Conservation (phyloP, 148 eudicot species). For the Heliosperma pusillum region DNA sequence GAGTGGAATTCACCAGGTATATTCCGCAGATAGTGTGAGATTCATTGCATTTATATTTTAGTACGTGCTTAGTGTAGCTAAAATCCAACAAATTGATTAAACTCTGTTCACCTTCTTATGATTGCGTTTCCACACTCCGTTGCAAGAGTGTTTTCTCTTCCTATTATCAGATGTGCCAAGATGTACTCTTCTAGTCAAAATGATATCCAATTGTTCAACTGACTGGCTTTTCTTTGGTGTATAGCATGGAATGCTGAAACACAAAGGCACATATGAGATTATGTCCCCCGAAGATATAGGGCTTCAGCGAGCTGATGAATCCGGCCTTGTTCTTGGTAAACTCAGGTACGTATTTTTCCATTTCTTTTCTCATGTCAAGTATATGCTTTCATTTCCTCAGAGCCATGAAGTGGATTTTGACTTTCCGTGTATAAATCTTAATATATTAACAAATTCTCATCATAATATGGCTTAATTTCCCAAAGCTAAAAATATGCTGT, state of each 20-base stretch:
- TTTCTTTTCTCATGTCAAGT: not conserved
- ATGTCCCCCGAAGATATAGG: conserved; percentile 97
- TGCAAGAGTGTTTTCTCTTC: too few species aligned
- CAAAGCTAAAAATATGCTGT: not conserved
- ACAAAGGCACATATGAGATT: conserved; percentile 82
- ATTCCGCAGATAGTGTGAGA: not conserved
- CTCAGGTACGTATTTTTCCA: conserved; percentile 51
- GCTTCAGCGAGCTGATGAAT: conserved; percentile 71
- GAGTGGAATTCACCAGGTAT: conserved; percentile 48
- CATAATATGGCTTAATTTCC: not conserved
- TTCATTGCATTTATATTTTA: not conserved
- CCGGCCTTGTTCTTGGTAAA: conserved; percentile 96
- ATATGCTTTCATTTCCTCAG: not conserved
- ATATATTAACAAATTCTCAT: too few species aligned
- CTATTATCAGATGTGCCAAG: not conserved
- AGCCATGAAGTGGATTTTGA: not conserved
- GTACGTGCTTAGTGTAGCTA: not conserved
- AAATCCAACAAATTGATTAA: too few species aligned
- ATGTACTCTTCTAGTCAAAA: not conserved
- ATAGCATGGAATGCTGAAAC: conserved; percentile 95
- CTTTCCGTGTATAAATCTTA: not conserved
- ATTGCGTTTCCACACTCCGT: not conserved
- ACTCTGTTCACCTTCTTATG: not conserved
- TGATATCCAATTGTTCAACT: not conserved
- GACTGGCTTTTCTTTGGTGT: conserved; percentile 22